These are phyloP conservation scores for Sordariomycetes sp. DNA, from an alignment of 2,329 filamentous ascomycete genomes.

Conservation along the genomic window DNA sequence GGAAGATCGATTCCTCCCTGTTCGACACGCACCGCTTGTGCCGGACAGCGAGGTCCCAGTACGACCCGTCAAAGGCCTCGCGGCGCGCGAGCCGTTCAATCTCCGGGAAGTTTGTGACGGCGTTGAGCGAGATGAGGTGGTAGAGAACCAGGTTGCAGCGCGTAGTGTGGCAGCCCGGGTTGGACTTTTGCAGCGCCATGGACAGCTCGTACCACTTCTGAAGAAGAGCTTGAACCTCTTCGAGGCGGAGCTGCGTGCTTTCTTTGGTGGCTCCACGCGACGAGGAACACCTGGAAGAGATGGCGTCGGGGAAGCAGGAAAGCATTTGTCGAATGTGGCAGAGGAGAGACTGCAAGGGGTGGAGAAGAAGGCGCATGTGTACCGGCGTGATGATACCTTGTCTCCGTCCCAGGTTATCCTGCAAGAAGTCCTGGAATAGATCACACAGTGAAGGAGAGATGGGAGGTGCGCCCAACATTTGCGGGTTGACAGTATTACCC, in stretches of 20 bases:
- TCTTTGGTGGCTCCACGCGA: constrained; percentile 39
- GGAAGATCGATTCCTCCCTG: constrained; percentile 50
- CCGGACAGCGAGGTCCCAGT: constrained; percentile 38
- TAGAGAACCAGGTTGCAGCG: constrained; percentile 55
- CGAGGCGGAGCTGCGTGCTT: constrained; percentile 45
- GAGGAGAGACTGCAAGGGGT: constrained; percentile 53
- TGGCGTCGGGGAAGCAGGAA: constrained; percentile 47
- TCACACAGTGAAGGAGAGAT: constrained; percentile 46
- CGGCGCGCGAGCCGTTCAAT: constrained; percentile 53
- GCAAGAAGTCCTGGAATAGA: constrained; percentile 54
- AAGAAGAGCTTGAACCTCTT: constrained; percentile 51
- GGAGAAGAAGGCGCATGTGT: constrained; percentile 53
- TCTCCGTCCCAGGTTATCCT: constrained; percentile 43
- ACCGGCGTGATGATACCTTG: constrained; percentile 29
- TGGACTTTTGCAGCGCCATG: constrained; percentile 37
- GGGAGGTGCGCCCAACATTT: constrained; percentile 23
- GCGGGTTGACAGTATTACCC: constrained; percentile 31
- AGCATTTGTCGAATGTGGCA: constrained; percentile 52
- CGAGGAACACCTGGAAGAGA: constrained; percentile 24
- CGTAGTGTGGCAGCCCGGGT: constrained; percentile 44
- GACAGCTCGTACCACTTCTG: constrained; percentile 57
- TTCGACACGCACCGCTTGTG: constrained; percentile 52
- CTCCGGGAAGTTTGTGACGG: constrained; percentile 52
- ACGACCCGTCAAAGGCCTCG: constrained; percentile 41
- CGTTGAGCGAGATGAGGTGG: constrained; percentile 57